Conservation (phyloP, 768 basidiomycete genomes). For the Amanita muscaria region DNA sequence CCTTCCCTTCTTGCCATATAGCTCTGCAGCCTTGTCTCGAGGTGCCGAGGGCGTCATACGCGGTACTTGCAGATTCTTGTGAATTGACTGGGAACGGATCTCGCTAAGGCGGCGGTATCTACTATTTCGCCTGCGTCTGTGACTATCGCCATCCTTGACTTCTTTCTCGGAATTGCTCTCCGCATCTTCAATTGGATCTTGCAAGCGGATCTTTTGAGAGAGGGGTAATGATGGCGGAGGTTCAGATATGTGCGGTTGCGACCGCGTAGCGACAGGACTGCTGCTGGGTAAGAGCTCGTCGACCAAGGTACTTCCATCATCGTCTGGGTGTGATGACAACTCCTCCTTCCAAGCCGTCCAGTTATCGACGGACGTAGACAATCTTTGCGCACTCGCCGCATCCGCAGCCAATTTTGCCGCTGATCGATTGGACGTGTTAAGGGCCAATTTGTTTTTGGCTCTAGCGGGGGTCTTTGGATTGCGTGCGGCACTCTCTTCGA, state of each 20-base stretch:
- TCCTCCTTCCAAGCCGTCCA: conserved; percentile 8
- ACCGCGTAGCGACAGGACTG: too few relatives aligned
- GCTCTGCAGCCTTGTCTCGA: not conserved
- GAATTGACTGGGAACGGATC: not conserved
- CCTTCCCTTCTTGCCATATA: conserved; percentile 6
- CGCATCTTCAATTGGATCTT: not conserved
- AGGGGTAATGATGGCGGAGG: not conserved
- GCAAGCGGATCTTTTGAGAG: not conserved
- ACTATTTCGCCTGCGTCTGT: too few relatives aligned
- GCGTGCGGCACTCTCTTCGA: conserved; percentile 1
- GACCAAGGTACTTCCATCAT: conserved; percentile 11
- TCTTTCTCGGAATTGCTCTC: too few relatives aligned
- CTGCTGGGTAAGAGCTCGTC: not conserved
- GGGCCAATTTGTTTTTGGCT: too few relatives aligned
- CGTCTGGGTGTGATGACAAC: conserved; percentile 6
- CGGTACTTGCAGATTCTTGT: too few relatives aligned
- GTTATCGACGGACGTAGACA: not conserved
- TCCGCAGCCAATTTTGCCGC: not conserved
- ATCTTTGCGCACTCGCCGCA: not conserved
- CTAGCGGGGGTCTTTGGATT: conserved; percentile 13
- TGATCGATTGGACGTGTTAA: not conserved
- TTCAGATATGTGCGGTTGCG: too few relatives aligned
- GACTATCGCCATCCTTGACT: too few relatives aligned
- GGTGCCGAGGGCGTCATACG: too few relatives aligned
- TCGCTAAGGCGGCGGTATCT: conserved; percentile 3